These are phyloP conservation scores for Rhodotorula paludigena DNA, from an alignment of 768 basidiomycete species.

Conservation along the genomic window DNA sequence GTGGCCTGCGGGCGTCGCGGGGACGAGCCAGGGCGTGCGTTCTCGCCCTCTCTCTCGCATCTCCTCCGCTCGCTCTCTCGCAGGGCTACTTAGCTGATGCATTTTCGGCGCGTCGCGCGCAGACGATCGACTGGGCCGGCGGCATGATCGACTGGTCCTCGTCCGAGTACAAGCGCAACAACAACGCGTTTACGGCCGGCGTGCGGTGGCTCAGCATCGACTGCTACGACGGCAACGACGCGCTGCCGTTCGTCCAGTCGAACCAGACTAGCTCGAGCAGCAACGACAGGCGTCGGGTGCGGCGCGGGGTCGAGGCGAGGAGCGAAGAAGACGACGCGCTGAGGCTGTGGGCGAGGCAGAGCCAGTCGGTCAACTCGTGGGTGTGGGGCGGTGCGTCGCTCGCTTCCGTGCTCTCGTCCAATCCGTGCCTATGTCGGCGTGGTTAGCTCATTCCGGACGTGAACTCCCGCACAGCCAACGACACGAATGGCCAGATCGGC, in stretches of 20 bases:
- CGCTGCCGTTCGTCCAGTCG: constrained; percentile 11
- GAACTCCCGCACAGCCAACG: constrained; percentile 17
- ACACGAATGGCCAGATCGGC: constrained; percentile 30
- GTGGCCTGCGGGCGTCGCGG: constrained; percentile 46
- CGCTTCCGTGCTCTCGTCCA: not conserved
- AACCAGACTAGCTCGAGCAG: not conserved
- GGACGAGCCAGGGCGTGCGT: constrained; percentile 38
- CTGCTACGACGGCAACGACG: constrained; percentile 37
- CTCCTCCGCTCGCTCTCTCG: not conserved
- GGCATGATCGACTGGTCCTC: constrained; percentile 46
- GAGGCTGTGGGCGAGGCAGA: constrained; percentile 22
- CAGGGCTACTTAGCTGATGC: too few relatives aligned
- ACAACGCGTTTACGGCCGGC: constrained; percentile 42
- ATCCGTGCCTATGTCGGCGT: too few relatives aligned
- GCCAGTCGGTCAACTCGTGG: constrained; percentile 15
- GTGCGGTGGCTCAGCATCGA: constrained; percentile 43
- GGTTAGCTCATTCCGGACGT: too few relatives aligned
- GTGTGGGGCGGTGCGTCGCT: constrained; percentile 31
- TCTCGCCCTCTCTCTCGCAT: not conserved
- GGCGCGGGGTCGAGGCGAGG: too few relatives aligned
- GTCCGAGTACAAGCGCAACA: constrained; percentile 40
- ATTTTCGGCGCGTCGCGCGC: not conserved
- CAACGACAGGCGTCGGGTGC: not conserved
- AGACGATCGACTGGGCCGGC: constrained; percentile 47
- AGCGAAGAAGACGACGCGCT: not conserved